A percentile compares a stretch with the other conserved stretches of the same genome.
phyloP scores from a whole-genome alignment of 2,329 filamentous ascomycete genomes.

The Alternaria consortialis region DNA sequence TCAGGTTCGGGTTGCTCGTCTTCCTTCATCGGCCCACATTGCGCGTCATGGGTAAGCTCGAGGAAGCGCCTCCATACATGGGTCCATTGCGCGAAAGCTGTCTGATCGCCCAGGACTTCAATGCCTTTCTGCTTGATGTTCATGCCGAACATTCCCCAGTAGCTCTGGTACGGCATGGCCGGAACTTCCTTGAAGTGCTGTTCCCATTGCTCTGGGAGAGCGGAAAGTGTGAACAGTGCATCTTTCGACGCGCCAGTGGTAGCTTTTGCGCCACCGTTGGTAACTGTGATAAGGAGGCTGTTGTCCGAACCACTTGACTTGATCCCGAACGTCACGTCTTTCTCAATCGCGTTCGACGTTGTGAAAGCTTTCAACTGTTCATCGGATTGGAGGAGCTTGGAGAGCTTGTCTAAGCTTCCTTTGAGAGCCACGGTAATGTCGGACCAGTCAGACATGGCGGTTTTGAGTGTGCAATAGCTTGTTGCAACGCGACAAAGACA shows the following conservation, averaged over 20 bases:
- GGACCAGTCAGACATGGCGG: slow-evolving; percentile 44
- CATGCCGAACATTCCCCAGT: slow-evolving; percentile 59
- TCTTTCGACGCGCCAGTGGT: slow-evolving; percentile 43
- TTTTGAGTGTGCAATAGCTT: not conserved
- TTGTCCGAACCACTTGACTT: slow-evolving; percentile 47
- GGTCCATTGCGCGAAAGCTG: slow-evolving; percentile 56
- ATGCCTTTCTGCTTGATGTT: slow-evolving; percentile 61
- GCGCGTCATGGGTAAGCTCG: slow-evolving; percentile 59
- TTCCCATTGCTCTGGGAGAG: slow-evolving; percentile 58
- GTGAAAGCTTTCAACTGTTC: slow-evolving; percentile 49
- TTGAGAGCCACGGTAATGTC: slow-evolving; percentile 46
- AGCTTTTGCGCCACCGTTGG: slow-evolving; percentile 41
- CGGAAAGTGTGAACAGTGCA: slow-evolving; percentile 52
- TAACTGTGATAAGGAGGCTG: slow-evolving; percentile 45
- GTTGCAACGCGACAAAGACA: not conserved
- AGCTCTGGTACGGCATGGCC: slow-evolving; percentile 56
- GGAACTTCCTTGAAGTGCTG: slow-evolving; percentile 57
- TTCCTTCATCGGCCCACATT: slow-evolving; percentile 55
- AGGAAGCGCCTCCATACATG: slow-evolving; percentile 60
- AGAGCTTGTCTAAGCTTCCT: slow-evolving; percentile 43
- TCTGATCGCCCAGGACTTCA: slow-evolving; percentile 58
- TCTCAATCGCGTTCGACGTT: slow-evolving; percentile 46
- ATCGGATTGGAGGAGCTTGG: slow-evolving; percentile 45
- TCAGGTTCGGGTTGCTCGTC: slow-evolving; percentile 50
- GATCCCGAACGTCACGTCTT: slow-evolving; percentile 46